Conservation (phyloP, 805 yeast genomes). For the Candida argentea region DNA sequence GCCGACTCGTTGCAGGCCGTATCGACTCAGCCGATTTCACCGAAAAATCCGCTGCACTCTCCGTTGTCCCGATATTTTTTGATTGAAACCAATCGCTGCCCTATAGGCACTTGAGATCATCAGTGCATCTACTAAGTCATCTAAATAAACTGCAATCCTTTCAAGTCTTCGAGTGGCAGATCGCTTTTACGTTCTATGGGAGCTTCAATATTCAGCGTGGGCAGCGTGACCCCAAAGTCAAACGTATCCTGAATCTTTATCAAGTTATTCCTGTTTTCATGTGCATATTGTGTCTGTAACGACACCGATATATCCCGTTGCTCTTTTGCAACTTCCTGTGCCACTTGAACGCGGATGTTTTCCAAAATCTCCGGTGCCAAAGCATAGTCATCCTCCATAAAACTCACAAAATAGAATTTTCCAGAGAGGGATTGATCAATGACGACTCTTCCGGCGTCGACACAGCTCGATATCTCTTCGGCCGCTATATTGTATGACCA, state of each 20-base stretch:
- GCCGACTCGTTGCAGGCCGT: too few relatives aligned
- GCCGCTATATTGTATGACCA: constrained; percentile 60
- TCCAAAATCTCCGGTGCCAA: constrained; percentile 3
- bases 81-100: too few relatives aligned
- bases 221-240: too few relatives aligned
- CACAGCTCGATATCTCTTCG: constrained; percentile 53
- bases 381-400: constrained; percentile 5
- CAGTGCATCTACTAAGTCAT: neutral
- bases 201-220: too few relatives aligned
- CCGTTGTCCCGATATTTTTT: too few relatives aligned
- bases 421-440: constrained; percentile 66
- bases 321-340: constrained; percentile 8
- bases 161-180: constrained; percentile 2
- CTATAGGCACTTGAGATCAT: too few relatives aligned
- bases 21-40: too few relatives aligned
- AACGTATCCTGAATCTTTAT: constrained; percentile 3
- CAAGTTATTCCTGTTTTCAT: constrained; percentile 5
- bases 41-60: too few relatives aligned
- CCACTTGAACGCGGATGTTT: constrained; percentile 5
- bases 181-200: neutral
- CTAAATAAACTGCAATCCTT: constrained; percentile 2
- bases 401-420: constrained; percentile 49
- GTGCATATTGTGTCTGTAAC: constrained; percentile 1
- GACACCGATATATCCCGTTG: constrained; percentile 9
- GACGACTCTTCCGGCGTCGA: constrained; percentile 46